phyloP scores from a whole-genome alignment of 768 basidiomycete species.

The Epithele typhae region DNA sequence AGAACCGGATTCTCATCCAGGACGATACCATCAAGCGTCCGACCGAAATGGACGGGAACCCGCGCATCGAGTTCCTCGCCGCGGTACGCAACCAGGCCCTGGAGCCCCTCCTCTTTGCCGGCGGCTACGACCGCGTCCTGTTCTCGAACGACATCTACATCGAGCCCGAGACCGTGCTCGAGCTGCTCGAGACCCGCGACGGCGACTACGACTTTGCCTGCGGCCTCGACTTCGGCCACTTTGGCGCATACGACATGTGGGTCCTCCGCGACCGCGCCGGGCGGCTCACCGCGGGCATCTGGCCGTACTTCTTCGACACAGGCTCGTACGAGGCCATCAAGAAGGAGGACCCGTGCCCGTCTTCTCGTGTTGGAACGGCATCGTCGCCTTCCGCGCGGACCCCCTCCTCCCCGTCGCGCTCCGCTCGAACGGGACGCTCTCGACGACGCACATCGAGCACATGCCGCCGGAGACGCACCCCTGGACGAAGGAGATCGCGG shows the following conservation, averaged over 20 bases:
- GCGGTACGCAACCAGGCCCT: slow-evolving; percentile 37
- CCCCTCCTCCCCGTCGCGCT: slow-evolving; percentile 36
- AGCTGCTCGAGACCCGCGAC: slow-evolving; percentile 34
- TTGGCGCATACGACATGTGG: too few relatives aligned
- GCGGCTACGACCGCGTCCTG: too few relatives aligned
- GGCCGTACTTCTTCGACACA: slow-evolving; percentile 41
- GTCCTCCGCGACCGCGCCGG: slow-evolving; percentile 33
- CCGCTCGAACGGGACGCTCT: slow-evolving; percentile 35
- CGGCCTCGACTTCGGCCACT: too few relatives aligned
- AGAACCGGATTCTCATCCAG: slow-evolving; percentile 26
- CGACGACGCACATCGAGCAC: slow-evolving; percentile 27
- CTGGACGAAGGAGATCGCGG: slow-evolving; percentile 4
- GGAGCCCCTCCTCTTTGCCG: slow-evolving; percentile 35
- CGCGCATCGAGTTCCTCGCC: too few relatives aligned
- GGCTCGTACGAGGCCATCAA: too few relatives aligned
- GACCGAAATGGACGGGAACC: slow-evolving; percentile 22
- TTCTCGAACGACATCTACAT: too few relatives aligned
- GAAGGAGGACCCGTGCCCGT: slow-evolving; percentile 41
- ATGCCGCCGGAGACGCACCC: slow-evolving; percentile 26
- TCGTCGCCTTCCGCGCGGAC: too few relatives aligned
- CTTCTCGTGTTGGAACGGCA: slow-evolving; percentile 45
- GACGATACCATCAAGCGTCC: slow-evolving; percentile 24
- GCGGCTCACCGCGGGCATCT: slow-evolving; percentile 24
- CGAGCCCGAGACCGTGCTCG: slow-evolving; percentile 35
- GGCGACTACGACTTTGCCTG: too few relatives aligned